Evolutionary conservation across 352 stramenopile genomes (phyloP).

Genomic region (Pythium brassicae): DNA sequence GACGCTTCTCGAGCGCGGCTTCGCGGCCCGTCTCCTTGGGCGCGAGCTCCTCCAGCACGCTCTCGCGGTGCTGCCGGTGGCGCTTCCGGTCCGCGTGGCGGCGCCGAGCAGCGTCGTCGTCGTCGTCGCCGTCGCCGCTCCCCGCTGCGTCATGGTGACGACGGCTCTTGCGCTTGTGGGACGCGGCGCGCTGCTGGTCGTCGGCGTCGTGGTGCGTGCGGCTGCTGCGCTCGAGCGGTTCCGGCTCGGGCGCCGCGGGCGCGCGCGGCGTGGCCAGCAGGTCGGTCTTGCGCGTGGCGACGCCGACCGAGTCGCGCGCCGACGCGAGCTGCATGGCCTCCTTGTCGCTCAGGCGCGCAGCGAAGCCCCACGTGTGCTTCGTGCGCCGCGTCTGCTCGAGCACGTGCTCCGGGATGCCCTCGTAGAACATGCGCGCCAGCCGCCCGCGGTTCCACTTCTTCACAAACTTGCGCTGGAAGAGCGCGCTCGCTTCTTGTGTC

Average conservation of each 20-base stretch:
- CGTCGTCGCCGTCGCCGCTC: constrained; percentile 21
- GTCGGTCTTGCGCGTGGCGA: constrained; percentile 55
- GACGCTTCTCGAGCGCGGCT: constrained; percentile 53
- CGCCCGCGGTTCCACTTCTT: constrained; percentile 58
- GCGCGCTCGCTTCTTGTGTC: constrained; percentile 38
- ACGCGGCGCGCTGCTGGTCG: not conserved
- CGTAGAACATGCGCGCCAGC: constrained; percentile 62
- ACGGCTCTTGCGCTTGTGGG: constrained; percentile 3
- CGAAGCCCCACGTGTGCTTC: constrained; percentile 68
- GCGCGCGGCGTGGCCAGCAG: constrained; percentile 15
- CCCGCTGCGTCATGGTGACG: constrained; percentile 4
- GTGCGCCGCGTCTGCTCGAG: constrained; percentile 66
- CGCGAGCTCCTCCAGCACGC: constrained; percentile 51
- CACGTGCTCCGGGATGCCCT: constrained; percentile 50
- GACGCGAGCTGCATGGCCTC: constrained; percentile 57
- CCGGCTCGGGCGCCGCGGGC: not conserved
- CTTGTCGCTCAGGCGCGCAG: constrained; percentile 48
- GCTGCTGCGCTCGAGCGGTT: not conserved
- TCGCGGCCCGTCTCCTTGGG: constrained; percentile 64
- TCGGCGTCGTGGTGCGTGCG: not conserved
- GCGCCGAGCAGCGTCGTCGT: constrained; percentile 10
- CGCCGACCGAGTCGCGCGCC: constrained; percentile 65
- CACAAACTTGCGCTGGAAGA: constrained; percentile 59
- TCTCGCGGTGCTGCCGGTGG: constrained; percentile 35
- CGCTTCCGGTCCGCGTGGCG: constrained; percentile 25